Evolutionary conservation across 495 filamentous ascomycete species (phyloP), one percentile per base, ranked within the genome.

Genomic region (Staphylotrichum longicolle): DNA sequence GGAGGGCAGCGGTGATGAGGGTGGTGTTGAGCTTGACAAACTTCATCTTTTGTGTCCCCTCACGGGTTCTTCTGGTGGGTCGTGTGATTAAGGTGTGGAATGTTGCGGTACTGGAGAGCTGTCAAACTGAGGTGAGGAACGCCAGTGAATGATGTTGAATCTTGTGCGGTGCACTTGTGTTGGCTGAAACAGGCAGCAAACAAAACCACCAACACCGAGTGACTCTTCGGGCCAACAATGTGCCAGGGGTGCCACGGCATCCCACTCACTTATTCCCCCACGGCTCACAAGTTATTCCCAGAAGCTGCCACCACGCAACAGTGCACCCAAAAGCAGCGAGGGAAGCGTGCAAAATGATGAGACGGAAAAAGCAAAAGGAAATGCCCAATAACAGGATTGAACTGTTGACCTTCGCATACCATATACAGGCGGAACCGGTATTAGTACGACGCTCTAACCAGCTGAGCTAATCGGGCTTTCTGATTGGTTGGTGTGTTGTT

Each of bases 391-490:
- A 58, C 56, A 58, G 56, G 56, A 58, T 58, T 58, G 56, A 58
- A 58, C 56, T 58, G 56, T 58, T 58, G 56, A 58, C 56, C 56
- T 58, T 58, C 56, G 56, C 56, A 58, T 58, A 58, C 56, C 56
- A 49, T 58, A 58, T 58, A 58, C 45, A 10, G 56, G 56, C 3
- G 11, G 33, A 27, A 49, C 56, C 56, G 56, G 56, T 58, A 58
- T 58, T 58, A 58, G 56, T 58, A 58, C 56, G 56, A 58, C 56
- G 56, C 56, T 58, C 56, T 58, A 58, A 58, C 56, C 56, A 58
- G 56, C 56, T 58, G 56, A 58, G 56, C 56, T 58, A 58, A 58
- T 58, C 56, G 56, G 56, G 56, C 56, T 37, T 30, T 5, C 11
- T 58, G 45, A 58, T 58, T 49, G 56, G 56, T 40, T 58, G 55